These are phyloP conservation scores for Eutypa lata DNA, from an alignment of 2,329 filamentous ascomycete species.

Conservation along the genomic window DNA sequence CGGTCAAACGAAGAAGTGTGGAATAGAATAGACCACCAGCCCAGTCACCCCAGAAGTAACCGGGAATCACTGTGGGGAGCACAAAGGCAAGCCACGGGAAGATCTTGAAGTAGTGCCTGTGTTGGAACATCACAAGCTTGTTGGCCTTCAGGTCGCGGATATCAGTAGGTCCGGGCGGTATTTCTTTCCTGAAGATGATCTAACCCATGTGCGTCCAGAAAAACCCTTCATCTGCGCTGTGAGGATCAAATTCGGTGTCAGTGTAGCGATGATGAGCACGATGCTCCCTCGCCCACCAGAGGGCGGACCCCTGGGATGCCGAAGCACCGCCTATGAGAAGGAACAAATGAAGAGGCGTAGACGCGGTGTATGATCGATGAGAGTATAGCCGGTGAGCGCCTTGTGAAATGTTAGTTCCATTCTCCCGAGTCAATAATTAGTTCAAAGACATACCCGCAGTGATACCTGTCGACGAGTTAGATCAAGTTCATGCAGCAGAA, in stretches of 20 bases:
- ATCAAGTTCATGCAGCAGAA: neutral
- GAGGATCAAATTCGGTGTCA: slow-evolving; percentile 88
- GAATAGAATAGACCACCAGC: slow-evolving; percentile 63
- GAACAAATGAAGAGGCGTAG: neutral
- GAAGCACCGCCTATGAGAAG: neutral
- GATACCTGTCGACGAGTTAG: neutral
- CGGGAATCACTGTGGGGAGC: slow-evolving; percentile 72
- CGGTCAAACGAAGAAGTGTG: slow-evolving; percentile 82
- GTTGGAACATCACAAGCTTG: slow-evolving; percentile 81
- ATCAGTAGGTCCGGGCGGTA: slow-evolving; percentile 81
- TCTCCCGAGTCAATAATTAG: neutral
- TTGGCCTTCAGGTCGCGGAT: slow-evolving; percentile 88
- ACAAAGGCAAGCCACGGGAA: slow-evolving; percentile 74
- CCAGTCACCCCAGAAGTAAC: slow-evolving; percentile 79
- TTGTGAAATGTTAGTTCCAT: neutral
- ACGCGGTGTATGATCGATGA: neutral
- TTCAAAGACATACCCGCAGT: neutral
- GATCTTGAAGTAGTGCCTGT: slow-evolving; percentile 80
- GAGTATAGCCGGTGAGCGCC: neutral
- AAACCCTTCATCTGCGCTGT: slow-evolving; percentile 85
- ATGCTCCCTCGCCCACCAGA: slow-evolving; percentile 88
- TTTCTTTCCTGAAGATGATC: slow-evolving; percentile 94
- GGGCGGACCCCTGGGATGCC: slow-evolving; percentile 71
- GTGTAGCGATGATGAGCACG: slow-evolving; percentile 88
- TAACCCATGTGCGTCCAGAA: slow-evolving; percentile 82